Base-by-base conservation (phyloP, 2,329 filamentous ascomycete species). In the Pseudogymnoascus sp. region DNA sequence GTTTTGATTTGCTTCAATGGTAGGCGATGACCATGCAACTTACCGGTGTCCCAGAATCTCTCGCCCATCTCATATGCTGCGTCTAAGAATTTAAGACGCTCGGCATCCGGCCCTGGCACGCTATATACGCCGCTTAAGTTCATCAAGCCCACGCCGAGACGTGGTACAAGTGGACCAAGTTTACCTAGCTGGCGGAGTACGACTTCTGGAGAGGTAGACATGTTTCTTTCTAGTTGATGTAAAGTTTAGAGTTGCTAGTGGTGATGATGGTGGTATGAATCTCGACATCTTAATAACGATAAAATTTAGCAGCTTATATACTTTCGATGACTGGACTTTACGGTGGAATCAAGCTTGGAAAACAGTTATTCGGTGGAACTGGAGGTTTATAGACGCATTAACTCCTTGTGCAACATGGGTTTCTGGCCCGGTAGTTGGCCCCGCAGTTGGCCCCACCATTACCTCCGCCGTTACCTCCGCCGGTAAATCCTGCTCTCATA, bases 51-150 rank as follows among this genome's bases (percentile, higher is more conserved):
- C 39, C 39, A 40, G 39, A 40, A 40, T 40, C 39, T 16, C n/a
- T 16, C n/a, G 77, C 51, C 80, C 69, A 31, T 77, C 66, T 0
- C 77, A 11, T 77, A 72, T 74, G 47, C 39, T 16, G n/a, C n/a
- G 16, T 40, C 39, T 18, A 40, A 8, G 39, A 40, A 40, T 2
- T 8, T 10, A 8, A 40, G 8, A 6, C 39, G 39, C 16, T 40
- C 39, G 3, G n/a, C 39, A 18, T 18, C n/a, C n/a, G n/a, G n/a
- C 6, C 16, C 16, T 40, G n/a, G n/a, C n/a, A 18, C n/a, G 39
- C n/a, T 10, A 18, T 40, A 40, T 2, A 10, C n/a, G 16, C 39
- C 16, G 39, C 39, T 18, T 16, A 40, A n/a, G 8, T 18, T 40
- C 39, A 40, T 40, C n/a, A 40, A 40, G 39, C 39, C 39, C 7